A percentile compares a stretch with the other conserved stretches of the same genome.
Evolutionary conservation across 495 filamentous ascomycete genomes (phyloP).

Genomic region (Oleoguttula mirabilis): DNA sequence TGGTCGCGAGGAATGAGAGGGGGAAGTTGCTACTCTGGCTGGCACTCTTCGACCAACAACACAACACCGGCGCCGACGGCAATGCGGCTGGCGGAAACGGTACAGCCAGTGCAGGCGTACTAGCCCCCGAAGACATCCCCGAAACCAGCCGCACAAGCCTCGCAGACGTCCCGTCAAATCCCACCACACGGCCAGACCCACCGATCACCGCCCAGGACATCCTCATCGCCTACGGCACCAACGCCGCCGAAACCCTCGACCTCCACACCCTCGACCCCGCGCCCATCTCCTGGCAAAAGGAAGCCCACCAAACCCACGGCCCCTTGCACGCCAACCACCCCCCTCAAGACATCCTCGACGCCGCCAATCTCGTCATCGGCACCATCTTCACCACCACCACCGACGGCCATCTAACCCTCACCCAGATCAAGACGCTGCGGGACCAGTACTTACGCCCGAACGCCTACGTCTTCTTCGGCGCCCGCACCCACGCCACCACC

Average conservation of each 20-base stretch:
- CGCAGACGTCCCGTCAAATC: slow-evolving; percentile 9
- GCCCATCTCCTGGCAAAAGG: too few relatives aligned
- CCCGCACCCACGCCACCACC: too few relatives aligned
- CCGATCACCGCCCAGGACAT: slow-evolving; percentile 8
- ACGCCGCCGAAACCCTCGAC: not conserved
- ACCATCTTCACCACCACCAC: too few relatives aligned
- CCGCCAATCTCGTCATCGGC: not conserved
- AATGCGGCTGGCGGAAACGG: not conserved
- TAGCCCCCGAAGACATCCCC: slow-evolving; percentile 7
- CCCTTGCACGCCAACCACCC: too few relatives aligned
- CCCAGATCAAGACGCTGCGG: too few relatives aligned
- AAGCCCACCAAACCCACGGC: too few relatives aligned
- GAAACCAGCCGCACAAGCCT: slow-evolving; percentile 6
- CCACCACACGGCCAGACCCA: slow-evolving; percentile 3
- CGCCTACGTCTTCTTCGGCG: slow-evolving; percentile 3
- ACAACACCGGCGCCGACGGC: too few relatives aligned
- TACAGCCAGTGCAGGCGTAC: not conserved
- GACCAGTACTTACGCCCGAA: too few relatives aligned
- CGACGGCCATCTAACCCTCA: too few relatives aligned
- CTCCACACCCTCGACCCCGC: too few relatives aligned
- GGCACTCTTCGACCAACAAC: slow-evolving; percentile 53
- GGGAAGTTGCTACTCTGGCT: slow-evolving; percentile 87
- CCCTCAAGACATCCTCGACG: too few relatives aligned
- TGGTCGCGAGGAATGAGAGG: slow-evolving; percentile 80
- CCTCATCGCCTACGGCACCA: slow-evolving; percentile 11